phyloP scores from a whole-genome alignment of 192 early-diverging fungal genomes.

The Funneliformis geosporum region DNA sequence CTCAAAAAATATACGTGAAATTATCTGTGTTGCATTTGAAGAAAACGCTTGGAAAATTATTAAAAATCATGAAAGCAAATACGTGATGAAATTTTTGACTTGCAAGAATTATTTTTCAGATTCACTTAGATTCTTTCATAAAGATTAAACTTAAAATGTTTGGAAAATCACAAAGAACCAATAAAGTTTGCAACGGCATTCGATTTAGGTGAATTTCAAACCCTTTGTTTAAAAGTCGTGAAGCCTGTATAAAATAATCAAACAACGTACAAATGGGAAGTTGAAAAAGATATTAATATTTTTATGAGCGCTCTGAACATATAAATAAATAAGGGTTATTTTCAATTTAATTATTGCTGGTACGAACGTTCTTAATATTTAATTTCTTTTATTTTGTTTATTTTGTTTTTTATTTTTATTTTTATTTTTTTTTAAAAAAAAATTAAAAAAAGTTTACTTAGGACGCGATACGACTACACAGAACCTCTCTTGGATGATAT shows the following conservation, averaged over 20 bases:
- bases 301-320: slow-evolving; percentile 48
- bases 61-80: slow-evolving; percentile 18
- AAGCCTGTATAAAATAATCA: slow-evolving; percentile 37
- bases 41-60: neutral
- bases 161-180: slow-evolving; percentile 34
- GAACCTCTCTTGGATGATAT: slow-evolving; percentile 54
- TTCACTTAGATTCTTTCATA: slow-evolving; percentile 46
- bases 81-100: slow-evolving; percentile 43
- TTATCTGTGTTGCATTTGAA: slow-evolving; percentile 10
- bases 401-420: no score
- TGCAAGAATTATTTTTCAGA: slow-evolving; percentile 34
- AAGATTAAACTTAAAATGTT: slow-evolving; percentile 43
- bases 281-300: slow-evolving; percentile 39
- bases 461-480: slow-evolving; percentile 67
- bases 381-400: no score
- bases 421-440: no score
- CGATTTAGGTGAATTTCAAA: slow-evolving; percentile 48
- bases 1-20: slow-evolving; percentile 16
- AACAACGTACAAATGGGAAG: slow-evolving; percentile 10
- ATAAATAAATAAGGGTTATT: slow-evolving; percentile 48
- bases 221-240: slow-evolving; percentile 38
- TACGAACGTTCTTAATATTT: no score
- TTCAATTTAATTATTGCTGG: slow-evolving; percentile 45
- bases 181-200: slow-evolving; percentile 52
- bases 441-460: no score